Percentiles rank a stretch among this genome's conserved stretches.
phyloP scores from a whole-genome alignment of 495 filamentous ascomycete genomes.

The Trichocladium antarcticum region DNA sequence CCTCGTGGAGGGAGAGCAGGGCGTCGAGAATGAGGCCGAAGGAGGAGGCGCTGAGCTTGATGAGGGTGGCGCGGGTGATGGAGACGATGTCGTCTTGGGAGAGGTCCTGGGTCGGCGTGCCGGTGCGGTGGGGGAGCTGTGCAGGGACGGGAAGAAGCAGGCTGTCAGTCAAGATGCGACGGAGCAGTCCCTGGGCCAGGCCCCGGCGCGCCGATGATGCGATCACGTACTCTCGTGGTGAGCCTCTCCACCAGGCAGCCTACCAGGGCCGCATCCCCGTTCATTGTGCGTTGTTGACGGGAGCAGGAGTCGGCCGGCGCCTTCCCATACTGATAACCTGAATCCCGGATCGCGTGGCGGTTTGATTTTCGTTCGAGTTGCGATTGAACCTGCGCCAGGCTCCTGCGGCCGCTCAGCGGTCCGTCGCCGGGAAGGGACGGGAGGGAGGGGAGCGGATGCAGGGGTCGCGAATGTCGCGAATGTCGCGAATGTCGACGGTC shows the following conservation, averaged over 20 bases:
- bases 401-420: too few species aligned
- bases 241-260: constrained; percentile 54
- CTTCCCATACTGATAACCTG: constrained; percentile 29
- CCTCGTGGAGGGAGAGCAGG: constrained; percentile 41
- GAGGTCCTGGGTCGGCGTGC: constrained; percentile 46
- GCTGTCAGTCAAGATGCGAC: neutral
- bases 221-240: constrained; percentile 44
- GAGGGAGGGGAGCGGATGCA: too few species aligned
- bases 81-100: constrained; percentile 50
- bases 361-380: neutral
- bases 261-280: constrained; percentile 51
- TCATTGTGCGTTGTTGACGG: constrained; percentile 38
- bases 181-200: neutral
- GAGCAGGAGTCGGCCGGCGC: constrained; percentile 16
- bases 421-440: too few species aligned
- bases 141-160: neutral
- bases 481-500: too few species aligned
- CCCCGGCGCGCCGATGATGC: neutral
- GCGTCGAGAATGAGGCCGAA: constrained; percentile 46
- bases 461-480: too few species aligned
- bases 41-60: constrained; percentile 46
- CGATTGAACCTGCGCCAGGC: too few species aligned
- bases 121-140: constrained; percentile 55
- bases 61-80: constrained; percentile 48
- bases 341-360: neutral